Evolutionary conservation across 2,329 filamentous ascomycete species (phyloP).

Genomic region (Byssochlamys sp.): DNA sequence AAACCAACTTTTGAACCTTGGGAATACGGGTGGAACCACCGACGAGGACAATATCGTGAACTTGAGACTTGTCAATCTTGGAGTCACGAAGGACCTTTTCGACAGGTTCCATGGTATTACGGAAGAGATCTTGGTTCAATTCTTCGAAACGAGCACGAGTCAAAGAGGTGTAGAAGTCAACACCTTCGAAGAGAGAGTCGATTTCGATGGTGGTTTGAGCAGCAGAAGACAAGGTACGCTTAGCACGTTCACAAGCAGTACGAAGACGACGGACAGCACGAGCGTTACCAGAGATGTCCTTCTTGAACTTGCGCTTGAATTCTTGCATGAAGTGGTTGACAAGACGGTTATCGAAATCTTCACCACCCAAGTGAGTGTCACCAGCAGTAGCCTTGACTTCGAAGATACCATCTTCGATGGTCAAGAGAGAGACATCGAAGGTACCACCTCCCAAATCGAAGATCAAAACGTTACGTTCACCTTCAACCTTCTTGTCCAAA

Average conservation of each 20-base stretch:
- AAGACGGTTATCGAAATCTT: constrained; percentile 96
- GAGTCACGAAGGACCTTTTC: constrained; percentile 93
- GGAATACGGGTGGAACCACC: constrained; percentile 98
- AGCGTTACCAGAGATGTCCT: constrained; percentile 71
- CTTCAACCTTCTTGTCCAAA: constrained; percentile 90
- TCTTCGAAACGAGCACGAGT: constrained; percentile 99
- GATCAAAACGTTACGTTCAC: constrained; percentile 96
- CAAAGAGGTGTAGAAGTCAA: constrained; percentile 98
- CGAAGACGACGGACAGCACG: constrained; percentile 95
- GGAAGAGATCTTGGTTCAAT: constrained; percentile 97
- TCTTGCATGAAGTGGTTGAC: constrained; percentile 91
- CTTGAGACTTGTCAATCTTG: constrained; percentile 93
- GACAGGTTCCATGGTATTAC: constrained; percentile 89
- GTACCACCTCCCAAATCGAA: constrained; percentile 98
- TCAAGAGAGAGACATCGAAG: constrained; percentile 96
- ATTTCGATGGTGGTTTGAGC: constrained; percentile 98
- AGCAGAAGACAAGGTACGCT: constrained; percentile 93
- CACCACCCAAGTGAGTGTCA: constrained; percentile 94
- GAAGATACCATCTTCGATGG: constrained; percentile 98
- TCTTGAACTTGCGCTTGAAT: constrained; percentile 81
- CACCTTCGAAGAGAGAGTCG: constrained; percentile 93
- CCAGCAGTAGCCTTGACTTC: constrained; percentile 97
- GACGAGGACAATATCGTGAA: constrained; percentile 97
- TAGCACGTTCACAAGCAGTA: constrained; percentile 97
- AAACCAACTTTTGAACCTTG: constrained; percentile 96